phyloP scores from a whole-genome alignment of 179 eudicot species.

The Gypsophila paniculata region DNA sequence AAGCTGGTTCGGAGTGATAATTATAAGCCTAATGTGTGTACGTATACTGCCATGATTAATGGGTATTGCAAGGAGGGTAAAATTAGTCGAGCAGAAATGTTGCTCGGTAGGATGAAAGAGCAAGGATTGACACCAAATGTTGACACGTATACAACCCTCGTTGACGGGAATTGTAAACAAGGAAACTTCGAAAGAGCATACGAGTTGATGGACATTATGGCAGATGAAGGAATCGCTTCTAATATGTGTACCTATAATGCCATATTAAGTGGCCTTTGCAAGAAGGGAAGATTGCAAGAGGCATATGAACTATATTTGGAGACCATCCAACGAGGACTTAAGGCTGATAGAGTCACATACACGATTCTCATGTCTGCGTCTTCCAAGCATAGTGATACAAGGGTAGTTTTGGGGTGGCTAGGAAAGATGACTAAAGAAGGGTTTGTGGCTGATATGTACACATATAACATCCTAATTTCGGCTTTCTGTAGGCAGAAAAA shows the following conservation, averaged over 20 bases:
- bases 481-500: slow-evolving; percentile 51
- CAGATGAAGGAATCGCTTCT: slow-evolving; percentile 38
- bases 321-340: slow-evolving; percentile 38
- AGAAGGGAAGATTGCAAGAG: slow-evolving; percentile 62
- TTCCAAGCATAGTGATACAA: slow-evolving; percentile 45
- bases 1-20: slow-evolving; percentile 82
- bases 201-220: slow-evolving; percentile 56
- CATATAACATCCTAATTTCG: slow-evolving; percentile 59
- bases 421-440: slow-evolving; percentile 67
- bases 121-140: slow-evolving; percentile 74
- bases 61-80: slow-evolving; percentile 88
- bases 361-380: slow-evolving; percentile 65
- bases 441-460: slow-evolving; percentile 54
- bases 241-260: slow-evolving; percentile 71
- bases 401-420: slow-evolving; percentile 44
- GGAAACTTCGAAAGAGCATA: slow-evolving; percentile 72
- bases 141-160: slow-evolving; percentile 67
- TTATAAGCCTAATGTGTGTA: slow-evolving; percentile 77
- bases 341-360: slow-evolving; percentile 70
- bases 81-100: slow-evolving; percentile 80
- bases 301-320: slow-evolving; percentile 46
- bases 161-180: slow-evolving; percentile 61
- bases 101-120: slow-evolving; percentile 65
- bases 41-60: slow-evolving; percentile 79
- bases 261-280: slow-evolving; percentile 54